Base-by-base conservation (phyloP, 176 grass and related monocot species). In the Tillandsia leiboldiana region DNA sequence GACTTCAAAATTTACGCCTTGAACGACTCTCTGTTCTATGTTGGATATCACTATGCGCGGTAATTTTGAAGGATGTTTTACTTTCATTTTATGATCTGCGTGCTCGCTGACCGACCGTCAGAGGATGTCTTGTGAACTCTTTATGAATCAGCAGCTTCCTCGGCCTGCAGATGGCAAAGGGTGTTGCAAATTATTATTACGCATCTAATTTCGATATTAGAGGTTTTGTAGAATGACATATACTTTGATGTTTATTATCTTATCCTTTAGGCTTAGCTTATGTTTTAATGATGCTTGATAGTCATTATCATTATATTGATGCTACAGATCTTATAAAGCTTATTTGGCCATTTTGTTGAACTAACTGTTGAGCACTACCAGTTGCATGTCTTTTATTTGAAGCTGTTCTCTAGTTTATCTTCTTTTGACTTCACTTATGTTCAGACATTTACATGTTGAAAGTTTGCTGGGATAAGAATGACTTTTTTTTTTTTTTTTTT, bases 1-100 rank as follows among this genome's bases (percentile, higher is more conserved):
- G 89, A 92, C 57, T 76, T 63, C 77, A 97, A 97, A 76, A 85
- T 97, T 56, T 87, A 90, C 83, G 42, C 63, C 51, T 92, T 92
- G 72, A 97, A 86, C 28, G 67, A 83, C 9, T 17, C 53, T 49
- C 53, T 92, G 63, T 92, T 83, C 74, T 85, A 70, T 76, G 68
- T 92, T 50, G 93, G 93, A 73, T 69, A 63, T 59, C 72, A 63
- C 26, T 74, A 97, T 83, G 80, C 84, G 62, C 83, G 93, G 86
- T 97, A 87, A 7, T 70, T 78, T 51, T 29, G 10, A 42, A 67
- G 9, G 54, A 58, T 58, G 6, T 59, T 9, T 59, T 22, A 8
- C 13, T 59, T 22, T 59, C 54, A 59, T 42, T 42, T 42, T 42
- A 42, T 42, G 33, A 42, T 42, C 33, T 42, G 33, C 33, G 1